phyloP scores from a whole-genome alignment of 2,329 filamentous ascomycete species.

The Talaromyces atroroseus region DNA sequence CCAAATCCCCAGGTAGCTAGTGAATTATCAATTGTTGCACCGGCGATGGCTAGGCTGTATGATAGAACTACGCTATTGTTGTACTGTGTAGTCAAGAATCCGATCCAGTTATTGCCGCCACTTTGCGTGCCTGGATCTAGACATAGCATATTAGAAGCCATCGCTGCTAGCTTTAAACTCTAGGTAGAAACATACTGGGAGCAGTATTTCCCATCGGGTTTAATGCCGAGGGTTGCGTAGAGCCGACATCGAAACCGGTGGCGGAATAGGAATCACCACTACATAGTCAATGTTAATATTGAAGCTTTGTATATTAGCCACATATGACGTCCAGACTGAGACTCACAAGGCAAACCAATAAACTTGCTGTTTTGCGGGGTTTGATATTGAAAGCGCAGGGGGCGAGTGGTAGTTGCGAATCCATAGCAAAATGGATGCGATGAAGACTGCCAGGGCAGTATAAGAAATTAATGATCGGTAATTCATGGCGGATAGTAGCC shows the following conservation, averaged over 20 bases:
- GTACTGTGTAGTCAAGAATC: constrained; percentile 10
- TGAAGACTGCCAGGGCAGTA: constrained; percentile 7
- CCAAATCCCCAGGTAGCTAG: constrained; percentile 13
- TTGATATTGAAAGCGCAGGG: constrained; percentile 1
- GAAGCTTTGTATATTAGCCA: background rate
- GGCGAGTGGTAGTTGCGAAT: constrained; percentile 4
- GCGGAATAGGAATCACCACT: constrained; percentile 13
- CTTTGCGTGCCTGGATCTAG: constrained; percentile 12
- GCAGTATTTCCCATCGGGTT: constrained; percentile 12
- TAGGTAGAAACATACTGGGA: constrained; percentile 6
- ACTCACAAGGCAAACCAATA: constrained; percentile 15
- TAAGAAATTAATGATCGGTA: constrained; percentile 6
- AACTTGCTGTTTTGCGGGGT: background rate
- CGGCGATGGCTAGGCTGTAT: constrained; percentile 7
- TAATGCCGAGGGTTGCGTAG: constrained; percentile 6
- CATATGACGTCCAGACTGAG: background rate
- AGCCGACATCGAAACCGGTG: constrained; percentile 5
- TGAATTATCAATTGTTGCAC: constrained; percentile 12
- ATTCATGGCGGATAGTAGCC: constrained; percentile 2
- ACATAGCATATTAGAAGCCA: background rate
- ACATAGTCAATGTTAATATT: background rate
- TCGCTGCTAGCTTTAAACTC: background rate
- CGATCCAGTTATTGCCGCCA: constrained; percentile 11
- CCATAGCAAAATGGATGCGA: constrained; percentile 9
- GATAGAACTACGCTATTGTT: constrained; percentile 5